Evolutionary conservation across 2,329 filamentous ascomycete species (phyloP).

Genomic region (Sporothrix globosa): DNA sequence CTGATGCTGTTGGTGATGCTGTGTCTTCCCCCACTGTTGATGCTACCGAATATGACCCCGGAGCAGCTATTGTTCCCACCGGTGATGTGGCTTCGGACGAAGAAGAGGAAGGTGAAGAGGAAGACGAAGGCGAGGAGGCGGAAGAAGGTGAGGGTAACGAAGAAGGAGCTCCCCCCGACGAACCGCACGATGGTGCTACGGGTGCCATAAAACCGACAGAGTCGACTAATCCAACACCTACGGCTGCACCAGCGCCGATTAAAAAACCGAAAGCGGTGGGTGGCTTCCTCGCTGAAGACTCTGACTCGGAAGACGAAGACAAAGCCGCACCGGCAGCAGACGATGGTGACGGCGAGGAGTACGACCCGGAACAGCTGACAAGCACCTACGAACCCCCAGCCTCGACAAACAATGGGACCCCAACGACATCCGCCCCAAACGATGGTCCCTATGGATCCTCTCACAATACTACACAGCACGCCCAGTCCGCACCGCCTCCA

Average conservation of each 20-base stretch:
- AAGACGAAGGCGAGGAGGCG: background rate
- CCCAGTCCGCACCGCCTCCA: background rate
- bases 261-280: constrained; percentile 64
- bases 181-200: background rate
- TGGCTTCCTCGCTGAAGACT: constrained; percentile 63
- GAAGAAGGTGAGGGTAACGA: background rate
- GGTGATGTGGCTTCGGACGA: constrained; percentile 5
- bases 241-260: constrained; percentile 43
- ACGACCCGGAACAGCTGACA: constrained; percentile 29
- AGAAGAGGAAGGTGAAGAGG: background rate
- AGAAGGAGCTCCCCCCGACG: background rate
- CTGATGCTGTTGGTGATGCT: constrained; percentile 55
- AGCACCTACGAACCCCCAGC: constrained; percentile 35
- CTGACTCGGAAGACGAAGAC: constrained; percentile 58
- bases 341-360: constrained; percentile 27
- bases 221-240: constrained; percentile 41
- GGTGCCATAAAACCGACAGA: constrained; percentile 21
- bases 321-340: background rate
- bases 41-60: constrained; percentile 61
- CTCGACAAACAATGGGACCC: background rate
- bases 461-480: background rate
- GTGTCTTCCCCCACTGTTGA: constrained; percentile 39
- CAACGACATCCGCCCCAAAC: background rate
- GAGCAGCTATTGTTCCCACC: constrained; percentile 25
- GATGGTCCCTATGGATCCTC: background rate